These are phyloP conservation scores for Triadica sebifera DNA, from an alignment of 345 rosid species.

Conservation along the genomic window DNA sequence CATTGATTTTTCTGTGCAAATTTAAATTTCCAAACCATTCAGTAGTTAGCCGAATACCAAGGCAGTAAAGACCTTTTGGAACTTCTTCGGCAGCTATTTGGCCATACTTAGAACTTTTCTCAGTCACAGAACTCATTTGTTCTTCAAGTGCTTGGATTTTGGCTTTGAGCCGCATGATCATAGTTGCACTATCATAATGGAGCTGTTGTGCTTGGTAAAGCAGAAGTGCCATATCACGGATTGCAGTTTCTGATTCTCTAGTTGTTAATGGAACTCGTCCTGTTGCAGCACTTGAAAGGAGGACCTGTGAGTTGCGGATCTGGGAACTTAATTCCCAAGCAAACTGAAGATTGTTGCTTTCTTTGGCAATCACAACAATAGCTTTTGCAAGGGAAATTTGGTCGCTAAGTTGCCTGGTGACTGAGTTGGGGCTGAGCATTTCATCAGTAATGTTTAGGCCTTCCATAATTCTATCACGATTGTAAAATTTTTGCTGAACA, in stretches of 20 bases:
- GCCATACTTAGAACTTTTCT: conserved; percentile 87
- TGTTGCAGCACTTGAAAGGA: conserved; percentile 72
- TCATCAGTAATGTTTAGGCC: conserved; percentile 79
- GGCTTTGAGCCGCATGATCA: conserved; percentile 91
- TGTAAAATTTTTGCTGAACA: conserved; percentile 44
- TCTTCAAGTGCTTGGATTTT: conserved; percentile 78
- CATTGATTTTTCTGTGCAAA: conserved; percentile 42
- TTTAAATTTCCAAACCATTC: conserved; percentile 65
- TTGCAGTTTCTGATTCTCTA: conserved; percentile 67
- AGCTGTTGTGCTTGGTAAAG: conserved; percentile 85
- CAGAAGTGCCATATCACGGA: conserved; percentile 81
- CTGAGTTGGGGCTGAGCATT: conserved; percentile 69
- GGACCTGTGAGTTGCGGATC: conserved; percentile 78
- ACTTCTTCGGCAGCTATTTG: conserved; percentile 97
- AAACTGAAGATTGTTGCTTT: conserved; percentile 86
- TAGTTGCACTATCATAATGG: conserved; percentile 88
- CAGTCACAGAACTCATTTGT: conserved; percentile 60
- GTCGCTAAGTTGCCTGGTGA: conserved; percentile 79
- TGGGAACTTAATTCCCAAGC: conserved; percentile 98
- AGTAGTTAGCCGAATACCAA: conserved; percentile 72
- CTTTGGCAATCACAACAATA: conserved; percentile 87
- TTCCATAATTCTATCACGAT: conserved; percentile 53
- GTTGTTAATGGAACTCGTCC: conserved; percentile 65
- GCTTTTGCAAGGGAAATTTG: conserved; percentile 92
- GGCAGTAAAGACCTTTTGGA: conserved; percentile 89